These are phyloP conservation scores for Nyssa sinensis DNA, from an alignment of 148 eudicot genomes.

Conservation along the genomic window DNA sequence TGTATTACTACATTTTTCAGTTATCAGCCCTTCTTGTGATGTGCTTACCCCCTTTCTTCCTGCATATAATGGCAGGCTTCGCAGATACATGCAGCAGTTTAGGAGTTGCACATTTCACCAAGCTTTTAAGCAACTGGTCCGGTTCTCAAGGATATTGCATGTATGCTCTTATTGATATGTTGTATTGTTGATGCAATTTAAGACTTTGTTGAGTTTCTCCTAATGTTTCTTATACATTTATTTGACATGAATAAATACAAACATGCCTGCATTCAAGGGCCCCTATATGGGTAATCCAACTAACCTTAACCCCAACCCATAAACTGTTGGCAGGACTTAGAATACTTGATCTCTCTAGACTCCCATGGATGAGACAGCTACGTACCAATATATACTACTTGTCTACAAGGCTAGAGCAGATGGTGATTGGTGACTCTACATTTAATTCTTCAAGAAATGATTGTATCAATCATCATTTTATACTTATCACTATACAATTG, in stretches of 20 bases:
- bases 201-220: neutral
- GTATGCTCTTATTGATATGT: constrained; percentile 31
- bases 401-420: neutral
- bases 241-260: neutral
- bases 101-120: constrained; percentile 37
- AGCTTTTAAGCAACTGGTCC: constrained; percentile 44
- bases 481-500: neutral
- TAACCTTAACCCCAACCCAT: neutral
- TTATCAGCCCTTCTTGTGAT: neutral
- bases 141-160: constrained; percentile 56
- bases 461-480: neutral
- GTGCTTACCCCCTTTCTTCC: neutral
- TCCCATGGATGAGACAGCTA: neutral
- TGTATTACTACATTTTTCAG: neutral
- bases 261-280: neutral
- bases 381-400: neutral
- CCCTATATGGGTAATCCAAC: neutral
- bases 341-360: neutral
- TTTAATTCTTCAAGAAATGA: neutral
- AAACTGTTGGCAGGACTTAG: neutral
- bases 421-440: neutral
- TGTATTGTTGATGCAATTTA: neutral
- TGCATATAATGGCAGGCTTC: constrained; percentile 39
- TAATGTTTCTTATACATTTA: neutral
- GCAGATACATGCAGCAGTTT: constrained; percentile 38